Conservation (phyloP, 2,329 filamentous ascomycete species). For the Phoma sp. region DNA sequence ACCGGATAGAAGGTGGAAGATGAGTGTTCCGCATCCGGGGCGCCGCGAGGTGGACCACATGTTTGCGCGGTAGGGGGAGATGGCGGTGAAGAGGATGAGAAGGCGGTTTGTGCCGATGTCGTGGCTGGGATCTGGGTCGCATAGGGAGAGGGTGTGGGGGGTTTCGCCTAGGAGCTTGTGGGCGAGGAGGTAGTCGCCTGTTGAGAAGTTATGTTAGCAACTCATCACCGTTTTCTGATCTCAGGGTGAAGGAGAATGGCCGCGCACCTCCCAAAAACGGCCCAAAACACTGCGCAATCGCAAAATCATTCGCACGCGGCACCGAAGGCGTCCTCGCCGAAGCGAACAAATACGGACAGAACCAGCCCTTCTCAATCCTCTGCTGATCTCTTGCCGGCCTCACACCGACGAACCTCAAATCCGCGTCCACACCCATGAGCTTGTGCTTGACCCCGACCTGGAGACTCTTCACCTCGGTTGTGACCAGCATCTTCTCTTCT, state of each 20-base stretch:
- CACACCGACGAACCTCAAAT: constrained; percentile 40
- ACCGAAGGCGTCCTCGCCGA: constrained; percentile 41
- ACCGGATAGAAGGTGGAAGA: constrained; percentile 47
- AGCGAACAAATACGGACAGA: constrained; percentile 47
- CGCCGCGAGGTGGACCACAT: constrained; percentile 48
- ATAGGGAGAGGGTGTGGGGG: constrained; percentile 39
- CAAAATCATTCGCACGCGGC: constrained; percentile 43
- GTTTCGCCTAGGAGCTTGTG: constrained; percentile 45
- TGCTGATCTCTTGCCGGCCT: constrained; percentile 30
- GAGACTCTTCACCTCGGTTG: constrained; percentile 44
- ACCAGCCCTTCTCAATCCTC: constrained; percentile 47
- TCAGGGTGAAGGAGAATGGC: not conserved
- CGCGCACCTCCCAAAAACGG: constrained; percentile 44
- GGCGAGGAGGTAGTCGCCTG: constrained; percentile 45
- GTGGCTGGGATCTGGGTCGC: constrained; percentile 35
- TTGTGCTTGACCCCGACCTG: constrained; percentile 49
- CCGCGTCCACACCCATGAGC: constrained; percentile 49
- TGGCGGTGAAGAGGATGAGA: constrained; percentile 46
- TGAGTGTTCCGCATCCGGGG: constrained; percentile 45
- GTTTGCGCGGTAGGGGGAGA: constrained; percentile 44
- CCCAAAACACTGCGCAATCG: constrained; percentile 47
- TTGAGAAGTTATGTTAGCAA: not conserved
- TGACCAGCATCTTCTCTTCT: constrained; percentile 48
- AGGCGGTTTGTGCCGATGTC: constrained; percentile 45
- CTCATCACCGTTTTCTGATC: too few relatives aligned